phyloP scores from a whole-genome alignment of 1,139 yeast species.

The Insectozyma bohioensis region DNA sequence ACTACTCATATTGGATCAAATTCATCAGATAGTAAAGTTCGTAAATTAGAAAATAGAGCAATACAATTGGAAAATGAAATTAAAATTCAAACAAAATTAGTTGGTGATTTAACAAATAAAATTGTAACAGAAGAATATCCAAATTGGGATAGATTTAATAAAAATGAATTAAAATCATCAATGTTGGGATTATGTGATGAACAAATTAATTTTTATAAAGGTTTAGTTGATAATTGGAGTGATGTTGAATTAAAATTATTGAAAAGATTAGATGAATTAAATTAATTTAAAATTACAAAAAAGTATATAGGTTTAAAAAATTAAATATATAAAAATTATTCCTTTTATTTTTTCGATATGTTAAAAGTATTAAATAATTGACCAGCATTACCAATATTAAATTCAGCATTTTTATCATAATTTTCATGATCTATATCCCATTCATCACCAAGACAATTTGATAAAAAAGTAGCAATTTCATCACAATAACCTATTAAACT shows the following conservation, averaged over 20 bases:
- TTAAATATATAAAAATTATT: constrained; percentile 2
- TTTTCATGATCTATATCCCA: constrained; percentile 66
- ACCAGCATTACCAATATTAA: constrained; percentile 14
- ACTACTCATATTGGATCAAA: constrained; percentile 43
- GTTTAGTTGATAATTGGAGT: constrained; percentile 73
- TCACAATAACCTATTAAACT: constrained; percentile 82
- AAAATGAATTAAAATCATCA: constrained; percentile 70
- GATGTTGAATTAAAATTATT: constrained; percentile 50
- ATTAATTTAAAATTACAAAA: constrained; percentile 5
- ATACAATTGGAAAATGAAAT: constrained; percentile 52
- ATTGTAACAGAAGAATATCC: constrained; percentile 80
- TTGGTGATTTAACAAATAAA: constrained; percentile 61
- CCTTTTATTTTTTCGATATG: constrained; percentile 2
- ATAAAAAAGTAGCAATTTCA: constrained; percentile 71
- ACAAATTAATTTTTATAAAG: constrained; percentile 72
- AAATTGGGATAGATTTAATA: constrained; percentile 78
- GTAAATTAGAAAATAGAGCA: constrained; percentile 33
- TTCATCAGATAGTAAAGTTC: constrained; percentile 35
- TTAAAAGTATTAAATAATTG: constrained; percentile 1
- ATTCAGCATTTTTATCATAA: constrained; percentile 13
- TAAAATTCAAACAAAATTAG: constrained; percentile 47
- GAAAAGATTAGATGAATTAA: constrained; percentile 37
- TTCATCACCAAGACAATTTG: constrained; percentile 45
- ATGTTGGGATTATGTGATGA: constrained; percentile 71
- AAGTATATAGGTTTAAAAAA: constrained; percentile 1